Evolutionary conservation across 2,329 filamentous ascomycete genomes (phyloP).

Genomic region (Thielaviopsis populi): DNA sequence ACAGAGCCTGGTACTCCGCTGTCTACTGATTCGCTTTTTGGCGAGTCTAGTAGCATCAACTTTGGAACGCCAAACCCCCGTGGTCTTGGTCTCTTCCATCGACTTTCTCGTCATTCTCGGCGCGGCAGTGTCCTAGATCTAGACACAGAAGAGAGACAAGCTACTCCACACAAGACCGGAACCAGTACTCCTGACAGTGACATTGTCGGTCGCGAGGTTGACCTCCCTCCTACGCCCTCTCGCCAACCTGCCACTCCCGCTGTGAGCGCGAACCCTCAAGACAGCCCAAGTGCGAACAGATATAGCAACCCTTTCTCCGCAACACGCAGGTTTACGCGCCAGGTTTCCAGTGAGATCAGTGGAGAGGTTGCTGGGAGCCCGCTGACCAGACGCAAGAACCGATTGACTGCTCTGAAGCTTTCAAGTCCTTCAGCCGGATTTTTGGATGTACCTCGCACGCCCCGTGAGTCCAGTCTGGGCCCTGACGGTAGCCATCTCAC

Average conservation of each 20-base stretch:
- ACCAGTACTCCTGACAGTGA: conserved; percentile 6
- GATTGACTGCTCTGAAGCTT: conserved; percentile 13
- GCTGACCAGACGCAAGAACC: conserved; percentile 10
- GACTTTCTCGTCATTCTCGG: conserved; percentile 33
- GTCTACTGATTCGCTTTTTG: conserved; percentile 38
- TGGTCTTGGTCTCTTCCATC: conserved; percentile 52
- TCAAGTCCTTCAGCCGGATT: conserved; percentile 10
- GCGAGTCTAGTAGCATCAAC: conserved; percentile 25
- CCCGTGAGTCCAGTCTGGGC: conserved; percentile 56
- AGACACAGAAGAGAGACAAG: conserved; percentile 58
- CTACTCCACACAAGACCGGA: conserved; percentile 17
- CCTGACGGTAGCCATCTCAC: conserved; percentile 72
- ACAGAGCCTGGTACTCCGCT: conserved; percentile 69
- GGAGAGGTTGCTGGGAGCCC: conserved; percentile 7
- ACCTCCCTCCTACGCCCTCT: conserved; percentile 87
- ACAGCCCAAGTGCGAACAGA: conserved; percentile 35
- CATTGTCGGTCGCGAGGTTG: conserved; percentile 28
- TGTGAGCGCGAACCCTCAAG: conserved; percentile 27
- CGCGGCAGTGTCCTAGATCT: conserved; percentile 64
- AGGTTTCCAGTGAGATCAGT: conserved; percentile 21
- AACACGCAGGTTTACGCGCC: conserved; percentile 22
- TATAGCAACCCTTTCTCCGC: conserved; percentile 30
- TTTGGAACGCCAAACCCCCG: conserved; percentile 40
- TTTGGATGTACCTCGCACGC: conserved; percentile 50
- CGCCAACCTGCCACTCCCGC: conserved; percentile 43